phyloP scores from a whole-genome alignment of 805 yeast genomes.

The Scheffersomyces lignosus region DNA sequence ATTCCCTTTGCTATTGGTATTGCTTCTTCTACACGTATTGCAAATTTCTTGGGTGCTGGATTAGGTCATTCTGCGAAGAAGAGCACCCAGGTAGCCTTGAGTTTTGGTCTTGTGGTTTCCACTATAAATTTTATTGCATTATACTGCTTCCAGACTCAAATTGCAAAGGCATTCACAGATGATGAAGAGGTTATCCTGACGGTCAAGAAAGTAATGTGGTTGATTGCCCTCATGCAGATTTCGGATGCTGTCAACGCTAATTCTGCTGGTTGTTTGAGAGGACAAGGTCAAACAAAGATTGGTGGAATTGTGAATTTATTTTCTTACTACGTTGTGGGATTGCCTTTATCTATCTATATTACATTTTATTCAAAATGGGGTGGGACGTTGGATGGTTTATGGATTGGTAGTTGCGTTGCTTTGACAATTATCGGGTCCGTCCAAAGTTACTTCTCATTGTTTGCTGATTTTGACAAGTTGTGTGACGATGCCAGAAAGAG shows the following conservation, averaged over 20 bases:
- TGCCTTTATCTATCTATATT: conserved; percentile 58
- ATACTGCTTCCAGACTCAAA: conserved; percentile 30
- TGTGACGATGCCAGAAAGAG: conserved; percentile 41
- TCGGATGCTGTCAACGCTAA: conserved; percentile 70
- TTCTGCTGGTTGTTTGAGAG: conserved; percentile 74
- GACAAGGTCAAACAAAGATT: conserved; percentile 71
- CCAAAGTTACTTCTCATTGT: conserved; percentile 39
- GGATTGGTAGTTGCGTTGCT: conserved; percentile 57
- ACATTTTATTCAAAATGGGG: conserved; percentile 50
- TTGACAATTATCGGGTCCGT: conserved; percentile 47
- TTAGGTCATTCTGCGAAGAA: conserved; percentile 34
- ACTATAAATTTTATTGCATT: conserved; percentile 31
- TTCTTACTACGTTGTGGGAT: conserved; percentile 60
- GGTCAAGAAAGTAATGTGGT: conserved; percentile 55
- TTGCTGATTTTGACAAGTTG: conserved; percentile 36
- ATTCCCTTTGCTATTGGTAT: conserved; percentile 60
- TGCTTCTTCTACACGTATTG: conserved; percentile 58
- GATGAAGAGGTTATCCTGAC: conserved; percentile 56
- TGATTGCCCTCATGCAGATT: conserved; percentile 68
- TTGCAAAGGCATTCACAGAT: conserved; percentile 52
- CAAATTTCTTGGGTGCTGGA: conserved; percentile 55
- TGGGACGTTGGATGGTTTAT: conserved; percentile 57
- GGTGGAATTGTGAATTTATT: conserved; percentile 60
- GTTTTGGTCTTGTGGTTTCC: conserved; percentile 37
- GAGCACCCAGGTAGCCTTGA: conserved; percentile 36